Evolutionary conservation across 495 filamentous ascomycete genomes (phyloP), one percentile per base, ranked within the genome.

Genomic region (Aspergillus campestris): DNA sequence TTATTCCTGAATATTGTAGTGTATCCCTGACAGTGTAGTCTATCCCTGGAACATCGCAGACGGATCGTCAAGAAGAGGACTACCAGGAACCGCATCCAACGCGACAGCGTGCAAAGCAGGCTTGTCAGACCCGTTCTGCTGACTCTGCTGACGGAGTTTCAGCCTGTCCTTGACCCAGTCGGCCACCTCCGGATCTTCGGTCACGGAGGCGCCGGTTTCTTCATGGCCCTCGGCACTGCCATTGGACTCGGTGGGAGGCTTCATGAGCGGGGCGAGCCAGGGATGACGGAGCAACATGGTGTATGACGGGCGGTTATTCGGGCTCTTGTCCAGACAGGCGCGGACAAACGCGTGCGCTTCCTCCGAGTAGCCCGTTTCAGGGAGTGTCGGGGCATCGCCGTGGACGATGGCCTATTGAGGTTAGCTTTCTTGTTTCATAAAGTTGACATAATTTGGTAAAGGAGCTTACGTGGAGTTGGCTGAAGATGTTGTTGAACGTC

Each of bases 401-500:
- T 97, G 87, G 15, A 99, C 92, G 53, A 99, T 99, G 13, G 92
- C 92, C 94, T 99, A 53, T 5, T 39, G 32, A 18, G 36, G 39
- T 52, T 30, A 59, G 56, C 47, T 52, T 36, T 34, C 32, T 13
- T 13, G 42, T 31, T 40, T 47, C 42, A 56, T 41, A 28, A 6
- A 37, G 13, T 34, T 9, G 27, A 31, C 11, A 5, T 27, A 40
- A 37, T 18, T 3, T 34, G 57, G n/a, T 45, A 30, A 10, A 12
- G 36, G 31, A 31, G 15, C 92, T 82, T 74, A 97, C 92, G 59
- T 86, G 91, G 42, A 99, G 71, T 61, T 99, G 92, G 57, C 88
- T 94, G 74, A 97, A 97, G 41, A 99, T 97, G 53, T 95, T 97
- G 61, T 90, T 90, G 57, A 94, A 99, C 0, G 94, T 95, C 66